Evolutionary conservation across 2,329 filamentous ascomycete genomes (phyloP).

Genomic region (Xylaria digitata): DNA sequence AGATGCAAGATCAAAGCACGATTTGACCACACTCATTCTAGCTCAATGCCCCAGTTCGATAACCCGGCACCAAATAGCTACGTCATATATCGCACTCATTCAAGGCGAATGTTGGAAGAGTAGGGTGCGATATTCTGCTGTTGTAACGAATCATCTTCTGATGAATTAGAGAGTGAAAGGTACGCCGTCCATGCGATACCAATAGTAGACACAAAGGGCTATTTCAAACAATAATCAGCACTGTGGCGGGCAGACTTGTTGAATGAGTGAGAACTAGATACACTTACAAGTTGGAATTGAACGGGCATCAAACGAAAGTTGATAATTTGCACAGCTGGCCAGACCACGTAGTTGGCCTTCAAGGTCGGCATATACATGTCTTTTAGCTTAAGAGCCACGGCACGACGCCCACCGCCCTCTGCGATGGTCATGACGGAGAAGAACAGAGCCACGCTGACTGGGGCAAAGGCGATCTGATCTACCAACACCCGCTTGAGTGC

Average conservation of each 20-base stretch:
- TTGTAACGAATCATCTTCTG: slow-evolving; percentile 70
- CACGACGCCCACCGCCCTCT: slow-evolving; percentile 87
- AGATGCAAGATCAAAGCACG: slow-evolving; percentile 17
- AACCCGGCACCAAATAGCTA: background rate
- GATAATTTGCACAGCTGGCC: slow-evolving; percentile 95
- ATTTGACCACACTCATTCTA: slow-evolving; percentile 5
- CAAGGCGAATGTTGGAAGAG: slow-evolving; percentile 53
- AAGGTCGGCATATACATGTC: slow-evolving; percentile 95
- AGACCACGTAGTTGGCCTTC: slow-evolving; percentile 95
- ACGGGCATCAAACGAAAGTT: slow-evolving; percentile 97
- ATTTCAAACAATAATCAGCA: slow-evolving; percentile 30
- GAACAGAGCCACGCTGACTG: slow-evolving; percentile 85
- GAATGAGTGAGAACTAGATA: background rate
- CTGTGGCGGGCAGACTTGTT: background rate
- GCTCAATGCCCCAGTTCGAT: background rate
- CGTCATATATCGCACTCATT: slow-evolving; percentile 20
- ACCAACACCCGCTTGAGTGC: slow-evolving; percentile 91
- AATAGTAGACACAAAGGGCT: slow-evolving; percentile 96
- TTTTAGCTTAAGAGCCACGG: slow-evolving; percentile 83
- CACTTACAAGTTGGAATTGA: slow-evolving; percentile 92
- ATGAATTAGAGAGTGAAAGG: slow-evolving; percentile 88
- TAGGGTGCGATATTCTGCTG: slow-evolving; percentile 46
- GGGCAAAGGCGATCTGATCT: slow-evolving; percentile 94
- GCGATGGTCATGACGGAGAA: slow-evolving; percentile 97
- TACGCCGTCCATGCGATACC: slow-evolving; percentile 99